Evolutionary conservation across 345 rosid species (phyloP).

Genomic region (Boechera retrofracta): DNA sequence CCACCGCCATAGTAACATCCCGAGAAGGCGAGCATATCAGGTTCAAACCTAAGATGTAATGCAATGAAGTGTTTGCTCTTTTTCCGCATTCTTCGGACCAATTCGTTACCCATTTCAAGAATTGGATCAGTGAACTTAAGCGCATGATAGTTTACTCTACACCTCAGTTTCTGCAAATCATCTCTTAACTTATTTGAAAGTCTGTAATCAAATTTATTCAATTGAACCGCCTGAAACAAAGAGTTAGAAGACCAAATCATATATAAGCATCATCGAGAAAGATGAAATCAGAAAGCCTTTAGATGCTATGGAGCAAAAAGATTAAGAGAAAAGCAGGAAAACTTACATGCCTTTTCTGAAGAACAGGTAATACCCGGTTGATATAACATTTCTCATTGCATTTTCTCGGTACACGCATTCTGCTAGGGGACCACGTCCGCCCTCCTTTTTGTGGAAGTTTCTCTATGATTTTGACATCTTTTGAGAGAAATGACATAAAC

Average conservation of each 20-base stretch:
- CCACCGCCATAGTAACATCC: constrained; percentile 99
- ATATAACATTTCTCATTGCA: constrained; percentile 89
- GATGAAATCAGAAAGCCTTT: neutral
- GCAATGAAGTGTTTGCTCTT: constrained; percentile 83
- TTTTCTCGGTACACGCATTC: constrained; percentile 96
- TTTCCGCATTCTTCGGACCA: constrained; percentile 78
- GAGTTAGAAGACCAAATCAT: constrained; percentile 19
- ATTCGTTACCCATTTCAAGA: constrained; percentile 68
- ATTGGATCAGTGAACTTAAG: constrained; percentile 87
- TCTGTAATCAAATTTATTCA: constrained; percentile 90
- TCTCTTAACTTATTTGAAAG: constrained; percentile 85
- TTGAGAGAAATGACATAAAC: constrained; percentile 79
- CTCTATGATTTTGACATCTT: constrained; percentile 90
- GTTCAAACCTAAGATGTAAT: constrained; percentile 97
- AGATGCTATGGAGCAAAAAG: constrained; percentile 7
- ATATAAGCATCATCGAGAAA: constrained; percentile 26
- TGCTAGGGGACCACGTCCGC: constrained; percentile 55
- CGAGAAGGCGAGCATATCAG: constrained; percentile 99
- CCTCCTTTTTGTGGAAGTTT: constrained; percentile 78
- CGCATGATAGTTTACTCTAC: constrained; percentile 94
- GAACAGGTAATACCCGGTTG: constrained; percentile 87
- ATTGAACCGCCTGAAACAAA: constrained; percentile 76
- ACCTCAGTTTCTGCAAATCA: constrained; percentile 89
- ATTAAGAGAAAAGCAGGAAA: constrained; percentile 43
- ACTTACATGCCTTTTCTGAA: constrained; percentile 99